These are phyloP conservation scores for Cylindrodendrum hubeiense DNA, from an alignment of 2,329 filamentous ascomycete genomes.

Conservation along the genomic window DNA sequence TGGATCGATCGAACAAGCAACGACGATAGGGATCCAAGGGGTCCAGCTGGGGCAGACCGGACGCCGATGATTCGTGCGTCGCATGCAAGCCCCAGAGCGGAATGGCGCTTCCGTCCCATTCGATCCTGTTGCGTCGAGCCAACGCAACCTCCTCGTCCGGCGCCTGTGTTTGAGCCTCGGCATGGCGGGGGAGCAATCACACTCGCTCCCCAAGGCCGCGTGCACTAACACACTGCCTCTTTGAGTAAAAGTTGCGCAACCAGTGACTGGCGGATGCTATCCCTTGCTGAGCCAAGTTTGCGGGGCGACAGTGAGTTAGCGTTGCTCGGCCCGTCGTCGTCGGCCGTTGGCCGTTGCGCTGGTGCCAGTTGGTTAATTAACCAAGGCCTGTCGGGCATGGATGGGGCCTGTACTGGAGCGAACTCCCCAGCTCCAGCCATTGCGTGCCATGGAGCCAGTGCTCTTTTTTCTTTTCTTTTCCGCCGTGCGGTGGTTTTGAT, in stretches of 20 bases:
- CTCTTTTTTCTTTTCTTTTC: too few species aligned
- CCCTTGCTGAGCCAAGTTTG: not conserved
- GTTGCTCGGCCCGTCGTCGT: too few species aligned
- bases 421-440: too few species aligned
- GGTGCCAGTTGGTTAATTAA: not conserved
- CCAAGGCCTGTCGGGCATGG: too few species aligned
- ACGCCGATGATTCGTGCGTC: slow-evolving; percentile 20
- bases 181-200: not conserved
- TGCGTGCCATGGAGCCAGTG: too few species aligned
- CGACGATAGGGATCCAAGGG: not conserved
- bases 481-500: too few species aligned
- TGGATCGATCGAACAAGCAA: not conserved
- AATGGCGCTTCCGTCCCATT: not conserved
- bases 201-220: not conserved
- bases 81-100: slow-evolving; percentile 22
- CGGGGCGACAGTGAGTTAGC: not conserved
- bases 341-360: not conserved
- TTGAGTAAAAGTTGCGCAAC: not conserved
- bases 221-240: not conserved
- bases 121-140: not conserved
- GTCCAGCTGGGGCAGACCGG: not conserved
- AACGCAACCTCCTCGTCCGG: not conserved
- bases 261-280: not conserved
- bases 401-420: too few species aligned
- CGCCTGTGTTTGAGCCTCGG: not conserved